These are phyloP conservation scores for Cordyceps fumosorosea DNA, from an alignment of 2,329 filamentous ascomycete species.

Conservation along the genomic window DNA sequence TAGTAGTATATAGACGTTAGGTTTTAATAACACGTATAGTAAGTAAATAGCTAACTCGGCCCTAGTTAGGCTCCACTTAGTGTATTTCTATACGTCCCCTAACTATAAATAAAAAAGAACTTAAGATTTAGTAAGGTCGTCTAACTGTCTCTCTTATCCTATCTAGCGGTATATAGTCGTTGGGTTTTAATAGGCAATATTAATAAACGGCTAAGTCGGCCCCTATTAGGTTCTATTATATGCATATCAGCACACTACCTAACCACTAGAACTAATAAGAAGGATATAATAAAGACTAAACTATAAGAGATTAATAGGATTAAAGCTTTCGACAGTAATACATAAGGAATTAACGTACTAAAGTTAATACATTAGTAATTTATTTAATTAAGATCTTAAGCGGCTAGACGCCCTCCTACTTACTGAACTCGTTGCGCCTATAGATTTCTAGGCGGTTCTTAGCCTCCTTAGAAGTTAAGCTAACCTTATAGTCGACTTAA, in stretches of 20 bases:
- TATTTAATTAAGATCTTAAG: constrained; percentile 59
- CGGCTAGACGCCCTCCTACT: constrained; percentile 51
- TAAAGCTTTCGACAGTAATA: no score
- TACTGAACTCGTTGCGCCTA: constrained; percentile 58
- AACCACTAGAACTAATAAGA: not conserved
- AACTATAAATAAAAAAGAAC: no score
- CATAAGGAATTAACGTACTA: constrained; percentile 43
- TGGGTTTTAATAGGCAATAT: not conserved
- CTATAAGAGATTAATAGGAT: no score
- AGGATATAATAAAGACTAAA: not conserved
- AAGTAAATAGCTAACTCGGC: no score
- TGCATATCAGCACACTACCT: not conserved
- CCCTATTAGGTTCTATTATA: not conserved
- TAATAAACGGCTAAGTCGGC: not conserved
- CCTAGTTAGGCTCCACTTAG: no score
- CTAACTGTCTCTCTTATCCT: not conserved
- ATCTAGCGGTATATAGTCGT: not conserved
- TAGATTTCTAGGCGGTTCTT: constrained; percentile 46
- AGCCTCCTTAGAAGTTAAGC: constrained; percentile 50
- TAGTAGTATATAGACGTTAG: no score
- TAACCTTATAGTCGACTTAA: constrained; percentile 47
- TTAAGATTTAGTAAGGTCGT: no score
- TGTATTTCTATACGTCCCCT: no score
- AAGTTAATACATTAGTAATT: constrained; percentile 62
- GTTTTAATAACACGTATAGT: no score